Evolutionary conservation across 345 rosid genomes (phyloP), one percentile per base, ranked within the genome.

Genomic region (Salix brachista): DNA sequence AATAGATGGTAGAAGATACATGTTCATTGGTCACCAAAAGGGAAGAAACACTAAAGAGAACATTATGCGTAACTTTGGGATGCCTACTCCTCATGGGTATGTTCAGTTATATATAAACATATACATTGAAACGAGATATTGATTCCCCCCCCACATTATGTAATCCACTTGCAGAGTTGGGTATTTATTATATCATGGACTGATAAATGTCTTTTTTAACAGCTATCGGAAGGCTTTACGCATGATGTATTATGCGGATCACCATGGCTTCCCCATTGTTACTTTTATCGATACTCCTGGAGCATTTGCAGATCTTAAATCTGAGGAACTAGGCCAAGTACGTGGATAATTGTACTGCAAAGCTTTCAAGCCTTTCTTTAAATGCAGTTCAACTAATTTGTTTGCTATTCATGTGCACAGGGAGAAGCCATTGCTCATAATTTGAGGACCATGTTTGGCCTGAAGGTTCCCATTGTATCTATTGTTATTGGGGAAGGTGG

Each of bases 21-120:
- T 96, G 99, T 93, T 96, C 82, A 92, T 93, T 44, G 99, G 99
- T 83, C 99, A 96, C 75, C 99, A 96, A 81, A 96, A 96, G 87
- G 99, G 99, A 81, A 91, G 99, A 88, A 96, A 93, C 82, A 92
- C 99, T 69, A 96, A 96, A 87, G 99, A 96, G 82, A 91, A 92
- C 82, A 91, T 96, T 64, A 87, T 87, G 84, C 94, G 95, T 58
- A 96, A 96, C 85, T 96, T 96, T 86, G 99, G 99, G 74, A 96
- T 93, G 99, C 99, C 99, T 80, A 96, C 99, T 69, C 99, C 99
- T 65, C 99, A 93, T 71, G 99, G 98, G 99, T 96, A 90, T 74
- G 88, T 36, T 66, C 72, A 34, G 19, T 78, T 71, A 66, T 72
- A 42, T 11, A 42, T 41, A 11, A 41, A 41, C 46, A 41, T 42